A percentile compares a stretch with the other conserved stretches of the same genome.
These are phyloP conservation scores for Viola pubescens DNA, from an alignment of 441 rosid species.

Conservation along the genomic window DNA sequence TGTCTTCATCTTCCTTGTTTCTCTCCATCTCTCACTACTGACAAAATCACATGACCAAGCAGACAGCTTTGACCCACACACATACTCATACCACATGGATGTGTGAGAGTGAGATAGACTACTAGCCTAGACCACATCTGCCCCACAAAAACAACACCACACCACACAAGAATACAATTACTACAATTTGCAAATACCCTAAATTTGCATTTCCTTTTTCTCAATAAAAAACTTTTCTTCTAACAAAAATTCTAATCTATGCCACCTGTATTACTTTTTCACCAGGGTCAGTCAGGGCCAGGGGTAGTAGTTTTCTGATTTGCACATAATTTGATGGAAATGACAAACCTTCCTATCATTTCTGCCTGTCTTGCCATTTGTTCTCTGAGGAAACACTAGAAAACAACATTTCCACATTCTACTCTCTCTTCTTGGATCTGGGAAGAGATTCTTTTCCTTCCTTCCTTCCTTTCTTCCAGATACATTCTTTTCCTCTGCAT, in stretches of 20 bases:
- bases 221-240: neutral
- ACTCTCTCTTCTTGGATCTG: constrained; percentile 57
- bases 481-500: constrained; percentile 13
- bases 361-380: constrained; percentile 30
- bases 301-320: constrained; percentile 12
- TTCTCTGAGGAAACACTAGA: constrained; percentile 22
- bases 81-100: constrained; percentile 59
- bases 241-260: neutral
- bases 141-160: constrained; percentile 21
- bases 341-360: constrained; percentile 28
- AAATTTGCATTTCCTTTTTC: constrained; percentile 6
- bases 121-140: constrained; percentile 20
- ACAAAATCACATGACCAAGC: constrained; percentile 57
- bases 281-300: constrained; percentile 1
- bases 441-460: constrained; percentile 26
- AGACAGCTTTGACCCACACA: constrained; percentile 55
- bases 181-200: no score
- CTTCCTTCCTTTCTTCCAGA: neutral
- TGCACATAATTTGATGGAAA: constrained; percentile 12
- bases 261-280: constrained; percentile 15
- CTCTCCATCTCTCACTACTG: constrained; percentile 22
- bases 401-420: neutral
- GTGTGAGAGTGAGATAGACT: constrained; percentile 22
- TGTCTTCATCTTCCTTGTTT: no score
- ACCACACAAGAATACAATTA: neutral